Conservation (phyloP, 805 yeast species). For the Grigorovia yakushimaensis region DNA sequence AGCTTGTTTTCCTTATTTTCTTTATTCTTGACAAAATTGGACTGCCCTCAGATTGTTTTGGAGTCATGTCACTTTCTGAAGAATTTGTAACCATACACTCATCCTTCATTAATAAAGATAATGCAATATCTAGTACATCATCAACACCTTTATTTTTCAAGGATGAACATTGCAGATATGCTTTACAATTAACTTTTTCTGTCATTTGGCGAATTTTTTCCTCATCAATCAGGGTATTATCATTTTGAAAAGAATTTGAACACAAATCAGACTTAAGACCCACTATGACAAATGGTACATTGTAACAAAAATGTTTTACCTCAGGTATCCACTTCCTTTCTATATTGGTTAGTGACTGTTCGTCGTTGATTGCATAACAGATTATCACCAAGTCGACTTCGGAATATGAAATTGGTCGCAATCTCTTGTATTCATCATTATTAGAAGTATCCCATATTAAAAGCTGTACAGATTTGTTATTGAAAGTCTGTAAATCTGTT, state of each 20-base stretch:
- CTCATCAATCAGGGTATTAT: conserved; percentile 28
- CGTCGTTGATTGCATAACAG: conserved; percentile 62
- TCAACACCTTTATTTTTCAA: background rate
- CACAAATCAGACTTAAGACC: conserved; percentile 70
- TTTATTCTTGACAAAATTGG: background rate
- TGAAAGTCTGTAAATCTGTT: conserved; percentile 41
- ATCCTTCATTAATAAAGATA: background rate
- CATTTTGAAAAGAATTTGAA: conserved; percentile 8
- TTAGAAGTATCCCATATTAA: conserved; percentile 90
- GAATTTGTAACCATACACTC: no score
- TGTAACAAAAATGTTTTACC: conserved; percentile 72
- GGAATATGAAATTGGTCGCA: conserved; percentile 70
- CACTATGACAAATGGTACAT: conserved; percentile 65
- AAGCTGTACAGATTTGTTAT: conserved; percentile 48
- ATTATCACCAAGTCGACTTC: conserved; percentile 67
- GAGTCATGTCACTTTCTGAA: no score
- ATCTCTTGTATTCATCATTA: conserved; percentile 74
- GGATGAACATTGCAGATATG: background rate
- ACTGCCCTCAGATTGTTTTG: background rate
- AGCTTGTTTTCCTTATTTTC: background rate
- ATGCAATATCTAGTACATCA: background rate
- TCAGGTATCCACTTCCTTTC: conserved; percentile 85
- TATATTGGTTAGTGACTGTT: conserved; percentile 58
- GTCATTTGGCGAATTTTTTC: conserved; percentile 47
- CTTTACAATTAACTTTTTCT: conserved; percentile 30